These are phyloP conservation scores for Diaporthe ampelina DNA, from an alignment of 2,329 filamentous ascomycete genomes.

Conservation along the genomic window DNA sequence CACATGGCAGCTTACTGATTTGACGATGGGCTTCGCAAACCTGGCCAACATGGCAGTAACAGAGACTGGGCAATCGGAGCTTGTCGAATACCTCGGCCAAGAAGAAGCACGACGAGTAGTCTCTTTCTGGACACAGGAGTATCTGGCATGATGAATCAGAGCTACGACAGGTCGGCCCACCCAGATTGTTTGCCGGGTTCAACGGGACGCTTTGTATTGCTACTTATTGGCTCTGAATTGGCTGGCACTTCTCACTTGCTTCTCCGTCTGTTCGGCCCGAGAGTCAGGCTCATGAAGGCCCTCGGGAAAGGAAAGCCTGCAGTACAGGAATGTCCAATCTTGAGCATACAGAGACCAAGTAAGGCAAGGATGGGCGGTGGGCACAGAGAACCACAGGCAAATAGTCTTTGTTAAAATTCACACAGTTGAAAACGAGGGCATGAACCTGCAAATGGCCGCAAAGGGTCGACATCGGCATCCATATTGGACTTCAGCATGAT, in stretches of 20 bases:
- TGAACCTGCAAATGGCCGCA: neutral
- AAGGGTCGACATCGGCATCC: neutral
- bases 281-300: neutral
- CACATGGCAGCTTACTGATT: constrained; percentile 47
- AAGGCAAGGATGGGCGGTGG: neutral
- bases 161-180: neutral
- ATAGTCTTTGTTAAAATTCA: neutral
- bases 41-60: constrained; percentile 47
- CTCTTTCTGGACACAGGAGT: constrained; percentile 42
- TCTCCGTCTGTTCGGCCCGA: neutral
- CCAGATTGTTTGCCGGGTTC: neutral
- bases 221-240: neutral
- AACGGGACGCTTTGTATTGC: neutral
- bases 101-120: constrained; percentile 47
- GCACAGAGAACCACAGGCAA: neutral
- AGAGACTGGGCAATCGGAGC: constrained; percentile 43
- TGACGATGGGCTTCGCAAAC: constrained; percentile 49
- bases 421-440: neutral
- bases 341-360: neutral
- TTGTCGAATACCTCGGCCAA: constrained; percentile 47
- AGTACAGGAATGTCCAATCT: neutral
- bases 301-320: neutral
- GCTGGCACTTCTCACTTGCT: neutral
- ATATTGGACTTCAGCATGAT: too few species aligned
- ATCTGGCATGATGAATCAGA: constrained; percentile 10